Conservation (phyloP, 2,329 filamentous ascomycete species). For the Thermothelomyces thermophilus region DNA sequence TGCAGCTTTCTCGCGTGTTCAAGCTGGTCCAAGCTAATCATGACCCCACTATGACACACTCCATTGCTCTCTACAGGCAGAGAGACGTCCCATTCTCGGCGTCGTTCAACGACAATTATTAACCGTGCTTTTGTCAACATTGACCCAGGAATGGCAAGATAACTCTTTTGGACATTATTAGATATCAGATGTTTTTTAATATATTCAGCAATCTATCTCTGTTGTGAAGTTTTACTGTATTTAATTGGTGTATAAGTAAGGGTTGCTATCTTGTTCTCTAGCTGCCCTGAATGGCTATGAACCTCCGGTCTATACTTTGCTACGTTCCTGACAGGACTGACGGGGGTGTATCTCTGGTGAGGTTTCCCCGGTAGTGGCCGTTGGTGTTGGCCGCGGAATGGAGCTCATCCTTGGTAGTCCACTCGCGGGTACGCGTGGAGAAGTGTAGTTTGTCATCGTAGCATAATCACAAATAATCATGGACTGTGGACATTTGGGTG, state of each 20-base stretch:
- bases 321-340: neutral
- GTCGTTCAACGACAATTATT: no score
- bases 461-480: constrained; percentile 12
- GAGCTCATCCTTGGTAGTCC: neutral
- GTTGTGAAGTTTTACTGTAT: no score
- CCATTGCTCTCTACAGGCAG: neutral
- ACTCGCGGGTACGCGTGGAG: neutral
- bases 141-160: no score
- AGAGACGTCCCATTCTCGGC: neutral
- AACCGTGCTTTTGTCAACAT: no score
- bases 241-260: no score
- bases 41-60: constrained; percentile 14
- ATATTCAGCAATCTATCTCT: no score
- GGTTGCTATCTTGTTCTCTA: no score
- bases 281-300: no score
- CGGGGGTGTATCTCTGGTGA: no score
- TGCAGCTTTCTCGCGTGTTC: neutral
- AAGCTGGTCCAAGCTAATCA: neutral
- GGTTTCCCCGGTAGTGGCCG: neutral
- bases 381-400: neutral
- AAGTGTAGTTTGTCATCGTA: constrained; percentile 7
- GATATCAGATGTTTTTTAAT: no score
- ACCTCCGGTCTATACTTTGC: no score
- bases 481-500: neutral
- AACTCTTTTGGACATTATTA: no score